These are phyloP conservation scores for Besnoitia besnoiti DNA, from an alignment of 169 alveolate genomes.

Conservation along the genomic window DNA sequence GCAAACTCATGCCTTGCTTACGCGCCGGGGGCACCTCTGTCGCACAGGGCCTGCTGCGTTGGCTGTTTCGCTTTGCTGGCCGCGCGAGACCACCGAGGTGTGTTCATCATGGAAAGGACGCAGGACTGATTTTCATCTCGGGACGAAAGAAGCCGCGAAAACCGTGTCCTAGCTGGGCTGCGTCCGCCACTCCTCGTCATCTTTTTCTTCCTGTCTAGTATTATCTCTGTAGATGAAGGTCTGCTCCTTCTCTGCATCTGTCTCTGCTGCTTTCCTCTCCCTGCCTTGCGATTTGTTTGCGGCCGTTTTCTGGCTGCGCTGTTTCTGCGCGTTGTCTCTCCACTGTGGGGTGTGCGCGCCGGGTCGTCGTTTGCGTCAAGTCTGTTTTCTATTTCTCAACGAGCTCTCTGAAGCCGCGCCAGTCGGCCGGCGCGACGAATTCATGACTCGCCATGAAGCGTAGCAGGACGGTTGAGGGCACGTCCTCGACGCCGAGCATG, in stretches of 20 bases:
- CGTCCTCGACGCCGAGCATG: constrained; percentile 75
- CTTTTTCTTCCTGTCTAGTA: neutral
- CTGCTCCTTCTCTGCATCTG: neutral
- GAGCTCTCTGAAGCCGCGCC: constrained; percentile 90
- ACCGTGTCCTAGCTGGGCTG: too few species aligned
- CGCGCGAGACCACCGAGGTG: too few species aligned
- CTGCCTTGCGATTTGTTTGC: neutral
- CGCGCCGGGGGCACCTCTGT: too few species aligned
- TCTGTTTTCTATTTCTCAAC: constrained; percentile 79
- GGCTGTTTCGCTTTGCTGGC: too few species aligned
- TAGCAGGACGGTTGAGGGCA: constrained; percentile 83
- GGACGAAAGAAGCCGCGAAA: too few species aligned
- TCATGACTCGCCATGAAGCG: constrained; percentile 78
- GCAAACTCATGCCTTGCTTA: too few species aligned
- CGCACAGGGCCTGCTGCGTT: too few species aligned
- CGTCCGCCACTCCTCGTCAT: neutral
- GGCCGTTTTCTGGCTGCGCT: neutral
- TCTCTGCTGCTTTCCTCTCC: neutral
- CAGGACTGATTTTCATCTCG: too few species aligned
- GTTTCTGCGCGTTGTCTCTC: neutral
- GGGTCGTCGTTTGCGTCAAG: neutral
- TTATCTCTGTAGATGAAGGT: too few species aligned
- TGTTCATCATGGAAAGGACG: too few species aligned
- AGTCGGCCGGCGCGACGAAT: constrained; percentile 82
- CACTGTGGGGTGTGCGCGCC: neutral